Conservation (phyloP, 768 basidiomycete species). For the Tylopilus sp. region DNA sequence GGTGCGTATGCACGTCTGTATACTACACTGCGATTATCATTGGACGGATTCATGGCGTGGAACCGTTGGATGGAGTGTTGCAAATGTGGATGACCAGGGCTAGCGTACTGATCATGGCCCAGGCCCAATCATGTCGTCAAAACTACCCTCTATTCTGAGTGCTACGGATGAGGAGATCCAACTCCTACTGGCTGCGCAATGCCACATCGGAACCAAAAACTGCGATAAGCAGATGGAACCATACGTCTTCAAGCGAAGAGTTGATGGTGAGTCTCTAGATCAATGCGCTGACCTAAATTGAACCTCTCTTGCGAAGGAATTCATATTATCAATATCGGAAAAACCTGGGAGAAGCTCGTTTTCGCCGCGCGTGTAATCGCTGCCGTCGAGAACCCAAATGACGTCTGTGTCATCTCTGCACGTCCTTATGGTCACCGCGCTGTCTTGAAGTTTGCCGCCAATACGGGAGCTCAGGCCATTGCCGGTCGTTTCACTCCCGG, state of each 20-base stretch:
- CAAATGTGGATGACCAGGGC: constrained; percentile 27
- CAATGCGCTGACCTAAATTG: constrained; percentile 11
- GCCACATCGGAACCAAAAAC: constrained; percentile 98
- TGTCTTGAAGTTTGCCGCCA: constrained; percentile 96
- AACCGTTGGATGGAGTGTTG: constrained; percentile 35
- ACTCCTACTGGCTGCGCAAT: constrained; percentile 91
- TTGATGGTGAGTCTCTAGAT: constrained; percentile 69
- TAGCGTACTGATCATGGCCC: constrained; percentile 26
- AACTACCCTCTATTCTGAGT: constrained; percentile 89
- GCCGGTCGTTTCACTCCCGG: constrained; percentile 99
- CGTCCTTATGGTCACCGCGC: constrained; percentile 99
- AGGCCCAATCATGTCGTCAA: constrained; percentile 63
- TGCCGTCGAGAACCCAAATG: constrained; percentile 96
- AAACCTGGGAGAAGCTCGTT: constrained; percentile 99
- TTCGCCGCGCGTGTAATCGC: constrained; percentile 97
- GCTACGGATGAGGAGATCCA: constrained; percentile 98
- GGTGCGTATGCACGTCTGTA: constrained; percentile 34
- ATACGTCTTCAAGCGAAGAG: constrained; percentile 95
- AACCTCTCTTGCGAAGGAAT: constrained; percentile 58
- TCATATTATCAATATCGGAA: constrained; percentile 96
- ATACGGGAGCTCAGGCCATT: constrained; percentile 98
- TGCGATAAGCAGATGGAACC: constrained; percentile 99
- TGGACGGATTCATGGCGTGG: constrained; percentile 5
- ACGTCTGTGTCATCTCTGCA: constrained; percentile 97
- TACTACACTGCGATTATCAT: constrained; percentile 4